A percentile compares a stretch with the other conserved stretches of the same genome.
Evolutionary conservation across 345 rosid genomes (phyloP).

Genomic region (Rhodamnia argentea): DNA sequence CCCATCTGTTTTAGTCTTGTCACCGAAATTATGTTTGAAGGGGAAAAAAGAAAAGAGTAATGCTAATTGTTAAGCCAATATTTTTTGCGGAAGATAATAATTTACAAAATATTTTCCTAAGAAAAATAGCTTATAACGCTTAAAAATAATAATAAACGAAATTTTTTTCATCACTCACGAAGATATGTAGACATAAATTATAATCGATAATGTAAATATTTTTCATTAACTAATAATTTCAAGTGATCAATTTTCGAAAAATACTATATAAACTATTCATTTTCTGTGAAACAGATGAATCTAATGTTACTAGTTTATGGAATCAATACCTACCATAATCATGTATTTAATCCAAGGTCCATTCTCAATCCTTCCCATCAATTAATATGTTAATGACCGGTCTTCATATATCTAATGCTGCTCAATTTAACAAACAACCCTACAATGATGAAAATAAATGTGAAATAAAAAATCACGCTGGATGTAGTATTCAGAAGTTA

Average conservation of each 20-base stretch:
- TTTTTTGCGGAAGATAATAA: no score
- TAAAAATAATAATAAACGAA: no score
- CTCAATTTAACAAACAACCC: neutral
- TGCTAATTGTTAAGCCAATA: no score
- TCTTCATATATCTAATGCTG: neutral
- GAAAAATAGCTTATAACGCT: no score
- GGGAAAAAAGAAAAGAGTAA: no score
- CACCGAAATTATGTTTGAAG: no score
- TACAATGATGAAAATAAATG: neutral
- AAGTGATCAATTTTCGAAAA: neutral
- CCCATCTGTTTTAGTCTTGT: neutral
- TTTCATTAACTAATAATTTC: neutral
- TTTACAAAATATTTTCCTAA: no score
- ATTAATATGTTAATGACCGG: neutral
- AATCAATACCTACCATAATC: neutral
- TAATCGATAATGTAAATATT: neutral
- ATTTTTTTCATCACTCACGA: no score
- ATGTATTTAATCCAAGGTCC: neutral
- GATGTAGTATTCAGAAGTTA: neutral
- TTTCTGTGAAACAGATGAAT: accelerated
- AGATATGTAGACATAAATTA: neutral
- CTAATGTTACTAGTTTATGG: neutral
- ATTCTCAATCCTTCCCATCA: neutral
- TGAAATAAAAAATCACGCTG: neutral
- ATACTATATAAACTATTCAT: neutral